A percentile compares a stretch with the other conserved stretches of the same genome.
These are phyloP conservation scores for Apophysomyces trapeziformis DNA, from an alignment of 371 early-diverging fungal species.

Conservation along the genomic window DNA sequence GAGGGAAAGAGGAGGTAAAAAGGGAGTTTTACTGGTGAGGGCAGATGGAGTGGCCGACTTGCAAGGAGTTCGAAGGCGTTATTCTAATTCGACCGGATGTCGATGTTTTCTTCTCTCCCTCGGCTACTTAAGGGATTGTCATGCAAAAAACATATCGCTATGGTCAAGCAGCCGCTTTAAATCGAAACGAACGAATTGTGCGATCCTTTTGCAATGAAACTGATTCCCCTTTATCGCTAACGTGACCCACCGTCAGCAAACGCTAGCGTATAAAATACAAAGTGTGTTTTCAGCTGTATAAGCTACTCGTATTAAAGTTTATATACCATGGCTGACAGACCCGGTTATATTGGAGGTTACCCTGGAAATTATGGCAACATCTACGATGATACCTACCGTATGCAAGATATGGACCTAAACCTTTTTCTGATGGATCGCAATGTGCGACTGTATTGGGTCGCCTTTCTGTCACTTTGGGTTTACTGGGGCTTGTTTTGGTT, in stretches of 20 bases:
- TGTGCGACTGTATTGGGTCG: conserved; percentile 36
- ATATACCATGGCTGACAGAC: neutral
- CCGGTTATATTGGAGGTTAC: neutral
- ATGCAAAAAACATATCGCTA: neutral
- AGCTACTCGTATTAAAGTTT: neutral
- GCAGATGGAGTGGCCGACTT: too few species aligned
- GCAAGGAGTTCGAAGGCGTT: too few species aligned
- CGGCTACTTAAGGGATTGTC: neutral
- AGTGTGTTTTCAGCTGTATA: neutral
- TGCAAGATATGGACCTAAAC: conserved; percentile 9
- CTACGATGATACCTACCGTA: neutral
- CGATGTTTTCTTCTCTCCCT: neutral
- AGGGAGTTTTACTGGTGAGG: neutral
- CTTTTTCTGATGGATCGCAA: conserved; percentile 18
- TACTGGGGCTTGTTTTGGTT: conserved; percentile 46
- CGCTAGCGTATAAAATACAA: conserved; percentile 7
- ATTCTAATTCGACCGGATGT: neutral
- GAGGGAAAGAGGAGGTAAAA: neutral
- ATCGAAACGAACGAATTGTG: neutral
- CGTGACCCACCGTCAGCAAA: conserved; percentile 11
- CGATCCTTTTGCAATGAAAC: conserved; percentile 4
- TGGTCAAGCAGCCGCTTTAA: neutral
- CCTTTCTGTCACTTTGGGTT: conserved; percentile 43
- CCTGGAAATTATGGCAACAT: conserved; percentile 1
- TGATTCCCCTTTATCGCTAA: neutral